phyloP scores from a whole-genome alignment of 2,329 filamentous ascomycete species.

The Samsoniella hepiali region DNA sequence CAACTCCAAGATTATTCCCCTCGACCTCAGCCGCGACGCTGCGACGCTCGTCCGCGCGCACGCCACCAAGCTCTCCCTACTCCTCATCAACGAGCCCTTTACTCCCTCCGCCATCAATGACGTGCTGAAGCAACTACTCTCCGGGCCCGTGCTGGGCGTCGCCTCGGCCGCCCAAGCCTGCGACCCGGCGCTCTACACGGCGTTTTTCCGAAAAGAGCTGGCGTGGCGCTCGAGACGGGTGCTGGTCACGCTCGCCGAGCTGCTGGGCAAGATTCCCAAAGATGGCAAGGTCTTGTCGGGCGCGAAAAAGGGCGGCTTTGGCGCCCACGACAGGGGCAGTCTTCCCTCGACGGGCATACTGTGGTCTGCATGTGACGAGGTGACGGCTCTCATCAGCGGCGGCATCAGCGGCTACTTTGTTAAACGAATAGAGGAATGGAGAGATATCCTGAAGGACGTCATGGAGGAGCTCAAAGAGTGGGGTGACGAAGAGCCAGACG shows the following conservation, averaged over 20 bases:
- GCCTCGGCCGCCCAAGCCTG: conserved; percentile 68
- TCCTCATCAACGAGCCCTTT: conserved; percentile 84
- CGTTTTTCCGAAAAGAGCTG: conserved; percentile 61
- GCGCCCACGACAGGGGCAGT: conserved; percentile 48
- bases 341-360: conserved; percentile 69
- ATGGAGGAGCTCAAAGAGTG: conserved; percentile 85
- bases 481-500: conserved; percentile 68
- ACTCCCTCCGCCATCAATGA: conserved; percentile 71
- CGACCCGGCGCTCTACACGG: conserved; percentile 58
- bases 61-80: conserved; percentile 79
- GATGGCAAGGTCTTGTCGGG: conserved; percentile 52
- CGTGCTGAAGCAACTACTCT: conserved; percentile 69
- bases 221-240: conserved; percentile 56
- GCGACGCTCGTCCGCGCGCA: conserved; percentile 75
- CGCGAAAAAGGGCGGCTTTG: conserved; percentile 24
- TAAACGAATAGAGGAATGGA: conserved; percentile 68
- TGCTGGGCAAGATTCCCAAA: conserved; percentile 58
- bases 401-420: conserved; percentile 70
- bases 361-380: conserved; percentile 78
- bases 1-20: conserved; percentile 46
- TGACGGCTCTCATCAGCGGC: conserved; percentile 60
- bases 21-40: conserved; percentile 69
- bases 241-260: conserved; percentile 57
- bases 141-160: conserved; percentile 70
- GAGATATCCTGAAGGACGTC: conserved; percentile 75